phyloP scores from a whole-genome alignment of 2,329 filamentous ascomycete species.

The Fusarium scirpi region DNA sequence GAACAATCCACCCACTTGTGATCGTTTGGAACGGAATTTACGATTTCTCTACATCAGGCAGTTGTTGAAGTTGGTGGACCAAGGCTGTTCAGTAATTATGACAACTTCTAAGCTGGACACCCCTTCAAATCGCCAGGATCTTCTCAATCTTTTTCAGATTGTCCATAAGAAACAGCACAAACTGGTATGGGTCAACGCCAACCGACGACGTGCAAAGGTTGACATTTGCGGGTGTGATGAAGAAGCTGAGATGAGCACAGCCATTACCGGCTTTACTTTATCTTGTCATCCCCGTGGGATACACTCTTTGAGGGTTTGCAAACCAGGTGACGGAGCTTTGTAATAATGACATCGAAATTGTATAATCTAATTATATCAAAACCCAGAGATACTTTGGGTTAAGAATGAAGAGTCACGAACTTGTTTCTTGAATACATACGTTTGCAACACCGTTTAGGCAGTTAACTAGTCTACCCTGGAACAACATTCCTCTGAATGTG shows the following conservation, averaged over 20 bases:
- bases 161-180: neutral
- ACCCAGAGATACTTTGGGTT: neutral
- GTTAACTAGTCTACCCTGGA: conserved; percentile 10
- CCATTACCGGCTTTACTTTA: neutral
- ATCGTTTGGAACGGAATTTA: neutral
- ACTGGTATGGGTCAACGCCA: neutral
- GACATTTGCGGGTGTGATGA: neutral
- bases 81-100: conserved; percentile 18
- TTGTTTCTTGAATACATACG: neutral
- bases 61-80: conserved; percentile 11
- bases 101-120: conserved; percentile 14
- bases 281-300: neutral
- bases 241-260: neutral
- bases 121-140: neutral
- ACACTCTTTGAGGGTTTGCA: neutral
- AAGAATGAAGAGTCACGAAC: neutral
- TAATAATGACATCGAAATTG: neutral
- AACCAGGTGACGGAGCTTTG: too few species aligned
- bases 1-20: neutral
- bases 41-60: conserved; percentile 26
- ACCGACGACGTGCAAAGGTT: neutral
- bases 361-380: neutral
- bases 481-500: neutral
- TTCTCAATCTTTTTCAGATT: neutral
- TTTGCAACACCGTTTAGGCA: conserved; percentile 4